Percentiles rank a stretch among this genome's conserved stretches.
phyloP scores from a whole-genome alignment of 148 eudicot species.

The Bassia scoparia region DNA sequence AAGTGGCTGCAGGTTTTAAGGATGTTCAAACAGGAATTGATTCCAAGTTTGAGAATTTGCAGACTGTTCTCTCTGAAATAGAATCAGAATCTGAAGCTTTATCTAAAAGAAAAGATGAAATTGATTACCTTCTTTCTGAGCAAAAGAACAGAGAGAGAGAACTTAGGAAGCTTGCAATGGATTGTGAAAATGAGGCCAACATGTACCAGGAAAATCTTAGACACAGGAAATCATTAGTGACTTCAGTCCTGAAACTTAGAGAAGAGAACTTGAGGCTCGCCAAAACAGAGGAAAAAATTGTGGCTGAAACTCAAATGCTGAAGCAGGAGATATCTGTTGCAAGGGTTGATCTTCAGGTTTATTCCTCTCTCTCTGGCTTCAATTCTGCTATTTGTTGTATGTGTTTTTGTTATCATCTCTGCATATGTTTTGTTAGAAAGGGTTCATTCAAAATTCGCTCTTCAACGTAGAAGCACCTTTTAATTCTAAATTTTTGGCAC shows the following conservation, averaged over 20 bases:
- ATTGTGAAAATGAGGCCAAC: conserved; percentile 48
- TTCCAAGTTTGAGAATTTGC: conserved; percentile 40
- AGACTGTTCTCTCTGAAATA: conserved; percentile 37
- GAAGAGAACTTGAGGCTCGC: conserved; percentile 57
- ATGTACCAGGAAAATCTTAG: conserved; percentile 43
- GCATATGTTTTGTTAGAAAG: background rate
- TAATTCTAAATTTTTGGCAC: background rate
- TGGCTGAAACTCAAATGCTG: conserved; percentile 50
- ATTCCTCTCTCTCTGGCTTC: conserved; percentile 13
- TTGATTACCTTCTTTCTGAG: conserved; percentile 41
- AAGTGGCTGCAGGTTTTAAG: conserved; percentile 49
- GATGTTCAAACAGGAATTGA: conserved; percentile 42
- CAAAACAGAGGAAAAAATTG: conserved; percentile 50
- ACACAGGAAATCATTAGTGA: conserved; percentile 45
- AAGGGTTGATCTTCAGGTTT: conserved; percentile 73
- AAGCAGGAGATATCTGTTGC: conserved; percentile 53
- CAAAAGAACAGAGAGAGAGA: conserved; percentile 42
- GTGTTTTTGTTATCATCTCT: conserved; percentile 7
- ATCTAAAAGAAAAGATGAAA: conserved; percentile 50
- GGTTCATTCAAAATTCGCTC: background rate
- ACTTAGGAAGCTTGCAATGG: conserved; percentile 48
- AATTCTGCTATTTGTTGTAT: background rate
- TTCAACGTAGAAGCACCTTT: background rate
- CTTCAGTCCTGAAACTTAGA: conserved; percentile 42
- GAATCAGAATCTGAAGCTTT: conserved; percentile 46